Percentiles rank a stretch among this genome's conserved stretches.
phyloP scores from a whole-genome alignment of 176 grass and related monocot species.

The Puya raimondii region DNA sequence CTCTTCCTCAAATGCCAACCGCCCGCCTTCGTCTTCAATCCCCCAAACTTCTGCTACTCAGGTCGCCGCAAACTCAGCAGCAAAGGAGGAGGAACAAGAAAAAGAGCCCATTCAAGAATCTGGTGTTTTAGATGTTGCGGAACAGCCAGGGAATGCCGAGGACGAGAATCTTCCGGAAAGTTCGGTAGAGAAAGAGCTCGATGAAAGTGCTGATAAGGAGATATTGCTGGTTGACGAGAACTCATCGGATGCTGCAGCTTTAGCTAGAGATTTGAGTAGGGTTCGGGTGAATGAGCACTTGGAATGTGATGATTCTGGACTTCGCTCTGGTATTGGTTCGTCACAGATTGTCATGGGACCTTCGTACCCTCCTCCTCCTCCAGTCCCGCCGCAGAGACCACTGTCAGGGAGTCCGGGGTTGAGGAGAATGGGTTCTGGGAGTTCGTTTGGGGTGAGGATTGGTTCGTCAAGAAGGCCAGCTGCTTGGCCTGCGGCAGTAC shows the following conservation, averaged over 20 bases:
- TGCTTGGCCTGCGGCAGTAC: slow-evolving; percentile 43
- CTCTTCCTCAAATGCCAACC: slow-evolving; percentile 66
- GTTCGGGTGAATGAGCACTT: slow-evolving; percentile 36
- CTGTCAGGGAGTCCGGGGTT: slow-evolving; percentile 33
- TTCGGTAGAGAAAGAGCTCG: slow-evolving; percentile 13
- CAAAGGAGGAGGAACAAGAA: slow-evolving; percentile 35
- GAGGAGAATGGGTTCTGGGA: slow-evolving; percentile 57
- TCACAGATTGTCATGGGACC: slow-evolving; percentile 31
- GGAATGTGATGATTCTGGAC: slow-evolving; percentile 31
- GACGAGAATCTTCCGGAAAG: slow-evolving; percentile 34
- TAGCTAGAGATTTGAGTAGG: slow-evolving; percentile 30
- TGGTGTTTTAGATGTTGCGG: slow-evolving; percentile 9
- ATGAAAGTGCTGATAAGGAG: slow-evolving; percentile 31
- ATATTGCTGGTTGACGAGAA: slow-evolving; percentile 42
- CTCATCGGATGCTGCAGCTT: slow-evolving; percentile 29
- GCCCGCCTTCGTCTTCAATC: slow-evolving; percentile 31
- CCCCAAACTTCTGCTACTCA: slow-evolving; percentile 37
- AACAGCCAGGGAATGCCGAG: slow-evolving; percentile 35
- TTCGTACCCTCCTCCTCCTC: slow-evolving; percentile 66
- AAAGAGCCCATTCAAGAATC: slow-evolving; percentile 26
- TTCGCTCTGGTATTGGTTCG: slow-evolving; percentile 23
- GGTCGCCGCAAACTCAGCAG: slow-evolving; percentile 22
- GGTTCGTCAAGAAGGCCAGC: slow-evolving; percentile 76
- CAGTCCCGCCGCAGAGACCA: slow-evolving; percentile 69
- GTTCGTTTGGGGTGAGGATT: slow-evolving; percentile 43